Percentiles rank a stretch among this genome's conserved stretches.
Evolutionary conservation across 225 moss, liverwort and hornwort species (phyloP).

Genomic region (Anthoceros angustus): DNA sequence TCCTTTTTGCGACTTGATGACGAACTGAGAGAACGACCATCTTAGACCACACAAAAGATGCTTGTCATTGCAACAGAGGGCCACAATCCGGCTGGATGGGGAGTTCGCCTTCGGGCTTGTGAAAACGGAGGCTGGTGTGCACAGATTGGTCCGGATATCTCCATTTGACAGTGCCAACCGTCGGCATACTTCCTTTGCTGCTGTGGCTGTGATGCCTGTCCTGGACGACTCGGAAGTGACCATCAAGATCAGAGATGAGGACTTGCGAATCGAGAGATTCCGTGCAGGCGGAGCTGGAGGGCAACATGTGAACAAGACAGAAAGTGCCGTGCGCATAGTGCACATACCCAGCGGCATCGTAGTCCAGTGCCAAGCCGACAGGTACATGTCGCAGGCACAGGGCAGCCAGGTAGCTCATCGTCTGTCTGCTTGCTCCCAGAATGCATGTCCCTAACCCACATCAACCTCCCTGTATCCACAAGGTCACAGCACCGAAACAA

Average conservation of each 20-base stretch:
- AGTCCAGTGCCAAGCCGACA: conserved; percentile 87
- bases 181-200: conserved; percentile 91
- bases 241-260: conserved; percentile 63
- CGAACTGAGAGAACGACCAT: background rate
- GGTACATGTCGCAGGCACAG: conserved; percentile 22
- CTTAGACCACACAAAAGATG: too few species aligned
- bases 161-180: conserved; percentile 94
- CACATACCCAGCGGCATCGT: conserved; percentile 82
- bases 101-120: conserved; percentile 67
- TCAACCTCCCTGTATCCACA: conserved; percentile 3
- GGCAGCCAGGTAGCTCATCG: background rate
- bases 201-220: conserved; percentile 93
- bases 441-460: background rate
- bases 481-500: conserved; percentile 96
- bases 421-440: background rate
- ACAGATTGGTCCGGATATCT: conserved; percentile 84
- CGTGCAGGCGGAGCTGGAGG: conserved; percentile 92
- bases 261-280: conserved; percentile 72
- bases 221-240: conserved; percentile 65
- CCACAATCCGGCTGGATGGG: conserved; percentile 75
- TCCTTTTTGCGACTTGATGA: background rate
- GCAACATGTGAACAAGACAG: conserved; percentile 97
- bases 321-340: conserved; percentile 80
- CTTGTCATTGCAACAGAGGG: conserved; percentile 27
- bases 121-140: conserved; percentile 91